phyloP scores from a whole-genome alignment of 1,139 yeast species.

The Pichia sp. region DNA sequence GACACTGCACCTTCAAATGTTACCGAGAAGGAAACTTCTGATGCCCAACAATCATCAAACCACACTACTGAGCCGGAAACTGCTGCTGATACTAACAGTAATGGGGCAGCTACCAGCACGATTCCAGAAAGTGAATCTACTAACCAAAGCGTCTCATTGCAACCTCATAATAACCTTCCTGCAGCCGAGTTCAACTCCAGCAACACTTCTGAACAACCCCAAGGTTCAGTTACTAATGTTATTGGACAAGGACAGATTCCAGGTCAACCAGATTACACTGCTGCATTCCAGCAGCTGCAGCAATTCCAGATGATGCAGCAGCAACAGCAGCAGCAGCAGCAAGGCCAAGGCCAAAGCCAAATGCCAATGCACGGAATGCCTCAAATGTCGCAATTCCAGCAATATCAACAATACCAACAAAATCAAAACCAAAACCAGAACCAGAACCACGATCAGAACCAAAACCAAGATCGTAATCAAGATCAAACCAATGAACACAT shows the following conservation, averaged over 20 bases:
- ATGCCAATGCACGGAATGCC: slow-evolving; percentile 10
- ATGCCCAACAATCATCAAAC: slow-evolving; percentile 4
- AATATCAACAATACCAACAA: slow-evolving; percentile 20
- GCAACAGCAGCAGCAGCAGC: slow-evolving; percentile 15
- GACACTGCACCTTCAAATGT: slow-evolving; percentile 11
- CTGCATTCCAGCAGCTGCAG: slow-evolving; percentile 10
- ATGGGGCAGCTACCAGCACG: neutral
- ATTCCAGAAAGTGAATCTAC: slow-evolving; percentile 3
- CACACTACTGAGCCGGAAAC: neutral
- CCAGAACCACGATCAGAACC: slow-evolving; percentile 20
- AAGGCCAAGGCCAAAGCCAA: slow-evolving; percentile 5
- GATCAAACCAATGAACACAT: slow-evolving; percentile 18
- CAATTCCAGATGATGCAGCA: slow-evolving; percentile 15
- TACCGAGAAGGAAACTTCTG: slow-evolving; percentile 2
- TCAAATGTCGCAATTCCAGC: slow-evolving; percentile 36
- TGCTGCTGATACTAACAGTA: slow-evolving; percentile 2
- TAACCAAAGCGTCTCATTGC: slow-evolving; percentile 1
- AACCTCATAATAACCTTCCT: slow-evolving; percentile 4
- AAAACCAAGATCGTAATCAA: slow-evolving; percentile 20
- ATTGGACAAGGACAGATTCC: slow-evolving; percentile 6
- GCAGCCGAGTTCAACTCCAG: neutral
- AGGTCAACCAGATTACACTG: slow-evolving; percentile 6
- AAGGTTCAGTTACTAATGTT: neutral
- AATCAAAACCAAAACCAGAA: slow-evolving; percentile 20
- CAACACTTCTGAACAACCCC: slow-evolving; percentile 1